These are phyloP conservation scores for Dendrostoma leiphaemia DNA, from an alignment of 2,329 filamentous ascomycete genomes.

Conservation along the genomic window DNA sequence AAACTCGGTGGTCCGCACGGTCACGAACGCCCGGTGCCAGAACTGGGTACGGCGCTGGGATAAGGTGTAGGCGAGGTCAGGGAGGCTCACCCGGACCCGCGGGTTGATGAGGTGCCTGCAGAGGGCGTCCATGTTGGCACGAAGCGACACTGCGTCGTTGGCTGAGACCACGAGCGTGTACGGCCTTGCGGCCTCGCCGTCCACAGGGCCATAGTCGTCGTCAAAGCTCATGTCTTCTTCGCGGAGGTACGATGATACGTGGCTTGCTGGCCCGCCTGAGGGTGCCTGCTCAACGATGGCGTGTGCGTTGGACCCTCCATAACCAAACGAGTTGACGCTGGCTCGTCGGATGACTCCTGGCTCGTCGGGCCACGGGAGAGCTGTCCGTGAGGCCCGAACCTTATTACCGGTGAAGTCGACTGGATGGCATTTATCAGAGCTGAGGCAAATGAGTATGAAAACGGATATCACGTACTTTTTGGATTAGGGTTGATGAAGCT, in stretches of 20 bases:
- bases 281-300: background rate
- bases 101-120: background rate
- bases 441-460: too few relatives aligned
- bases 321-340: background rate
- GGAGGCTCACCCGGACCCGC: background rate
- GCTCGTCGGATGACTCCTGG: background rate
- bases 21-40: slow-evolving; percentile 14
- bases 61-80: slow-evolving; percentile 21
- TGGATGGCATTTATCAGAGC: too few relatives aligned
- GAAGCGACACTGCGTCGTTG: slow-evolving; percentile 20
- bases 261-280: background rate
- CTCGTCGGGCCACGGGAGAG: background rate
- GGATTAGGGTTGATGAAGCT: slow-evolving; percentile 48
- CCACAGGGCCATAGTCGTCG: background rate
- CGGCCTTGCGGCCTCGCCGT: slow-evolving; percentile 3
- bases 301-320: background rate
- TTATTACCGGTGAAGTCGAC: background rate
- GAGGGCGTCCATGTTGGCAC: too few relatives aligned
- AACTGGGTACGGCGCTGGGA: slow-evolving; percentile 10
- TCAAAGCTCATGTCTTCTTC: background rate
- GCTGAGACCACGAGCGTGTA: slow-evolving; percentile 16
- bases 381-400: background rate
- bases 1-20: too few relatives aligned
- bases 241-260: background rate
- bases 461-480: too few relatives aligned